A percentile compares a stretch with the other conserved stretches of the same genome.
These are phyloP conservation scores for Xerocomellus amylosporus DNA, from an alignment of 768 basidiomycete species.

Conservation along the genomic window DNA sequence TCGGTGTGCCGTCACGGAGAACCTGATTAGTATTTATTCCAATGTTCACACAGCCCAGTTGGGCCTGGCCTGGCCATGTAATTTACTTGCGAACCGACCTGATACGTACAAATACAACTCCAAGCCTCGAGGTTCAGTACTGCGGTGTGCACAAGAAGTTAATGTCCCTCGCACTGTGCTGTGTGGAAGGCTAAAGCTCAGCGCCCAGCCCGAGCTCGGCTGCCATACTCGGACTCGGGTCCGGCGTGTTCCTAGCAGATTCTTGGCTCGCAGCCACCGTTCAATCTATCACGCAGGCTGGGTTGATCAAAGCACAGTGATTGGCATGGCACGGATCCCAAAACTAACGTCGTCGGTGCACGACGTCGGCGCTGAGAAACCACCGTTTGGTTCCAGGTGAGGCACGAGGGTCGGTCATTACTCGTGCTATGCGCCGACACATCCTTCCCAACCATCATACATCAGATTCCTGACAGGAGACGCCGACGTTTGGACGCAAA, in stretches of 20 bases:
- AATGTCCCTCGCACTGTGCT: too few species aligned
- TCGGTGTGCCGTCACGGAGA: neutral
- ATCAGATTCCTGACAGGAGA: conserved; percentile 67
- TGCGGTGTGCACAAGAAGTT: too few species aligned
- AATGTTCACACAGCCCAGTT: too few species aligned
- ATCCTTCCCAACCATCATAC: conserved; percentile 34
- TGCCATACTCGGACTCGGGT: neutral
- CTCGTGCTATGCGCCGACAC: neutral
- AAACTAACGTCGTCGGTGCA: conserved; percentile 63
- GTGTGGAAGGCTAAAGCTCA: neutral
- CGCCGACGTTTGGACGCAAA: conserved; percentile 78
- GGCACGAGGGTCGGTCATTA: neutral
- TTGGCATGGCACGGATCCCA: conserved; percentile 20
- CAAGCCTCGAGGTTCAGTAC: too few species aligned
- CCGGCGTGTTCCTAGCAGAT: neutral
- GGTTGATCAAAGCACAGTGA: neutral
- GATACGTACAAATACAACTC: neutral
- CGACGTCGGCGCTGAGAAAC: conserved; percentile 50
- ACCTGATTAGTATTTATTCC: too few species aligned
- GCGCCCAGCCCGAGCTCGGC: too few species aligned
- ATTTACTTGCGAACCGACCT: neutral
- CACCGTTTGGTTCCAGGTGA: conserved; percentile 72
- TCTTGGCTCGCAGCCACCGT: neutral
- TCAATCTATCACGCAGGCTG: neutral
- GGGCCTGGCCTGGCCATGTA: too few species aligned